Percentiles rank a stretch among this genome's conserved stretches.
Conservation (phyloP, 1,139 yeast species). For the Suhomyces terraborum region DNA sequence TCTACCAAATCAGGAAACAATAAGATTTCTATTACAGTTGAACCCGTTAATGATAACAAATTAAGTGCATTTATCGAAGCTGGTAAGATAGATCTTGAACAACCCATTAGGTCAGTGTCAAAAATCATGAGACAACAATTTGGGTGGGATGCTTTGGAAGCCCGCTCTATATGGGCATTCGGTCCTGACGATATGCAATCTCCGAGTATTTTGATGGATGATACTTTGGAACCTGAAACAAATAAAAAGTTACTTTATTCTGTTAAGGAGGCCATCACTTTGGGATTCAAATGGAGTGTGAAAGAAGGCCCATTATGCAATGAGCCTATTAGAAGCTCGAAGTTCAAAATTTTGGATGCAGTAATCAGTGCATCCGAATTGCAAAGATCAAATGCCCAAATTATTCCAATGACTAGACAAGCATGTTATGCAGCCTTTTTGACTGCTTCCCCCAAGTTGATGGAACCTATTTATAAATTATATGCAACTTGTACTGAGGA, state of each 20-base stretch:
- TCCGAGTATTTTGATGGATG: conserved; percentile 68
- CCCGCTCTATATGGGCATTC: conserved; percentile 81
- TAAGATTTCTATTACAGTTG: conserved; percentile 71
- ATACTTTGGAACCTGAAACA: conserved; percentile 72
- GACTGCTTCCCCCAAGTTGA: conserved; percentile 73
- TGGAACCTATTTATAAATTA: conserved; percentile 82
- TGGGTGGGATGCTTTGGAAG: conserved; percentile 82
- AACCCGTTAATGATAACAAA: conserved; percentile 59
- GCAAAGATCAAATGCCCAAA: conserved; percentile 65
- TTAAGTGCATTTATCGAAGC: conserved; percentile 59
- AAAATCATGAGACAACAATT: conserved; percentile 58
- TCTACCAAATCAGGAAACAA: conserved; percentile 57
- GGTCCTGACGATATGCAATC: conserved; percentile 62
- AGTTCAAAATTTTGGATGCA: conserved; percentile 71
- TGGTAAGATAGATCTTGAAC: conserved; percentile 43
- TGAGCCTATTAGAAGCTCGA: conserved; percentile 72
- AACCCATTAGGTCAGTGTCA: conserved; percentile 48
- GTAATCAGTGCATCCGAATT: conserved; percentile 49
- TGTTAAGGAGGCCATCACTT: conserved; percentile 56
- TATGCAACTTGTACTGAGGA: conserved; percentile 57
- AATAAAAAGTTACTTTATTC: conserved; percentile 53
- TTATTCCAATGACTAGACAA: conserved; percentile 78
- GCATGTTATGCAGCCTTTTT: conserved; percentile 85
- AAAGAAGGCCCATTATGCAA: conserved; percentile 91
- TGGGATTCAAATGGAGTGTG: conserved; percentile 84